Evolutionary conservation across 139 green algal genomes (phyloP).

Genomic region (Chlorella sorokiniana): DNA sequence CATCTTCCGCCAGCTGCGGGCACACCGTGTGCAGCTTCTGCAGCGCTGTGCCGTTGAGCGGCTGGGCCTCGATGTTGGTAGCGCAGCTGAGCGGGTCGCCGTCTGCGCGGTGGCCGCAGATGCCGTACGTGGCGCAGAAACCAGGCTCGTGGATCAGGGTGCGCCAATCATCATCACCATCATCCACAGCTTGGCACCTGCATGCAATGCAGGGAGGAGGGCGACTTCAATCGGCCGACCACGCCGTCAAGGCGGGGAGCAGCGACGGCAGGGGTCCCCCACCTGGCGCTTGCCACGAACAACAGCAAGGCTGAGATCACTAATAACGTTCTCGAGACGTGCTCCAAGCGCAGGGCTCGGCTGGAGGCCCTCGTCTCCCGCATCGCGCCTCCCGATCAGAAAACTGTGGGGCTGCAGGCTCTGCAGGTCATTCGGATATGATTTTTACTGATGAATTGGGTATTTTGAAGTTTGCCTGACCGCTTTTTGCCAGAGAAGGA

Average conservation of each 20-base stretch:
- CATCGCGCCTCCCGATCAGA: no score
- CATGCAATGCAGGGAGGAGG: neutral
- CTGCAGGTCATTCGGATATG: no score
- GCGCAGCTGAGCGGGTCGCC: constrained; percentile 69
- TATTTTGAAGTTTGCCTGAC: no score
- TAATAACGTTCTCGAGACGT: no score
- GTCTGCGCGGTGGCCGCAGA: constrained; percentile 72
- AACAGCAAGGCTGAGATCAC: neutral
- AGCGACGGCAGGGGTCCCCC: neutral
- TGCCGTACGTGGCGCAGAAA: constrained; percentile 24
- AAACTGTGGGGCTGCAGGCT: no score
- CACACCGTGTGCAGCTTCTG: constrained; percentile 59
- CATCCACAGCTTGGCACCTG: neutral
- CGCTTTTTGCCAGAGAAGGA: no score
- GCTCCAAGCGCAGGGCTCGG: no score
- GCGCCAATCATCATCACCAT: constrained; percentile 23
- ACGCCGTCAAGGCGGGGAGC: neutral
- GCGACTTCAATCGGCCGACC: neutral
- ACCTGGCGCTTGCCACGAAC: neutral
- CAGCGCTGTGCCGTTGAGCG: constrained; percentile 15
- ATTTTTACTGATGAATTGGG: no score
- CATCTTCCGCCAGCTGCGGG: constrained; percentile 66
- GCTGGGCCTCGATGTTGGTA: constrained; percentile 53
- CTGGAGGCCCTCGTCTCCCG: no score
- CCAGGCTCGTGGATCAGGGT: constrained; percentile 33